Conservation (phyloP, 805 yeast species). For the Suhomyces prunicola region DNA sequence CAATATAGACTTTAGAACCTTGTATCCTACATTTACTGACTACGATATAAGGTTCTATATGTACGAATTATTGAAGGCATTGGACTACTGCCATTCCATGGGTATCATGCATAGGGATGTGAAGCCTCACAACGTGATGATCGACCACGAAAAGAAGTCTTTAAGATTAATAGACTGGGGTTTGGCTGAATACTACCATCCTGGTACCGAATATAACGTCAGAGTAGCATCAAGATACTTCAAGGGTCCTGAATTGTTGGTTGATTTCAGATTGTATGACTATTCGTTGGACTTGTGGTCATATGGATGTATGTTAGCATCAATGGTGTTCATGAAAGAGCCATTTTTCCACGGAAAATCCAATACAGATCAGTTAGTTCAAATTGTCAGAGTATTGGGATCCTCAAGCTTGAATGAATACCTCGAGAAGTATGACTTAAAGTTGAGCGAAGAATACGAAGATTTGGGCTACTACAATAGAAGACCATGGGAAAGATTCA, state of each 20-base stretch:
- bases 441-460: conserved; percentile 75
- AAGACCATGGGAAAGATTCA: conserved; percentile 65
- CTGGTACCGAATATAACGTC: conserved; percentile 85
- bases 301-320: conserved; percentile 86
- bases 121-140: conserved; percentile 92
- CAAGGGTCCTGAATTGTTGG: conserved; percentile 88
- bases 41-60: conserved; percentile 79
- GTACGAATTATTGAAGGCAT: conserved; percentile 74
- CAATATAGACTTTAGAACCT: conserved; percentile 80
- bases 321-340: conserved; percentile 82
- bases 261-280: conserved; percentile 80
- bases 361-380: conserved; percentile 87
- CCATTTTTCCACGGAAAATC: conserved; percentile 92
- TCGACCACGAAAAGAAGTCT: conserved; percentile 63
- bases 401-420: conserved; percentile 71
- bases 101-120: conserved; percentile 96
- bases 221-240: conserved; percentile 89
- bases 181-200: conserved; percentile 87
- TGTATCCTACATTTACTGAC: conserved; percentile 77
- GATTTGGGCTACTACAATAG: conserved; percentile 65
- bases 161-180: conserved; percentile 93
- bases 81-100: conserved; percentile 87
- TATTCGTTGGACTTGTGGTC: conserved; percentile 90
- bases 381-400: conserved; percentile 84
- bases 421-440: conserved; percentile 64